Evolutionary conservation across 2,329 filamentous ascomycete species (phyloP), one percentile per base, ranked within the genome.

Genomic region (Aspergillus fumigatiaffinis): DNA sequence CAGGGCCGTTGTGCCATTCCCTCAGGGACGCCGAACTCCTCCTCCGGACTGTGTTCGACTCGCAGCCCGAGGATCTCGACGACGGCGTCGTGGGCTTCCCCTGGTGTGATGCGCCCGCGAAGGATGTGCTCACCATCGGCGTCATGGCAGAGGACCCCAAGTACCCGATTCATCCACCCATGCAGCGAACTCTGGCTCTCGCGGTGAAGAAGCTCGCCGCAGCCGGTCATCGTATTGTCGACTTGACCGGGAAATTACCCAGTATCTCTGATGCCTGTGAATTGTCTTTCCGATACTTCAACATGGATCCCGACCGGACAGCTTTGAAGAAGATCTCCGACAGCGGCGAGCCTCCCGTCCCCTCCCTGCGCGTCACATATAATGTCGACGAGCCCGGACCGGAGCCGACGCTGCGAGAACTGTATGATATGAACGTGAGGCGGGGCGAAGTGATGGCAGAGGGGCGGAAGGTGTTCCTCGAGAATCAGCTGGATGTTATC

Each of bases 401-500:
- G 0, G 61, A 65, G 28, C 60, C 62, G 0, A 64, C 62, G 1
- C 38, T 69, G 23, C 54, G 57, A 10, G 60, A 63, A 2, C 46
- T 68, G 12, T 68, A 61, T 28, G 53, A 60, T 26, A 29, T 66
- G n/a, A 66, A 65, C 23, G 58, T 57, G 1, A 42, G 47, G 3
- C 62, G 58, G 23, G 51, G 51, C 2, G 50, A 62, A 9, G 58
- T 61, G 8, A 51, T 49, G 1, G 62, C 50, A 3, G 20, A 58
- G 14, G 58, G 63, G 56, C 61, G 66, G 1, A 56, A 52, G 3
- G 48, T 59, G 0, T 69, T 55, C 28, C 5, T 68, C 3, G 58
- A 63, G 2, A 65, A 63, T 12, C 48, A 59, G 10, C 54, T 69
- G 17, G 67, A 69, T 52, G 52, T 63, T 3, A 60, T 69, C 26